Evolutionary conservation across 371 early-diverging fungal species (phyloP).

Genomic region (Rhizopus arrhizus): DNA sequence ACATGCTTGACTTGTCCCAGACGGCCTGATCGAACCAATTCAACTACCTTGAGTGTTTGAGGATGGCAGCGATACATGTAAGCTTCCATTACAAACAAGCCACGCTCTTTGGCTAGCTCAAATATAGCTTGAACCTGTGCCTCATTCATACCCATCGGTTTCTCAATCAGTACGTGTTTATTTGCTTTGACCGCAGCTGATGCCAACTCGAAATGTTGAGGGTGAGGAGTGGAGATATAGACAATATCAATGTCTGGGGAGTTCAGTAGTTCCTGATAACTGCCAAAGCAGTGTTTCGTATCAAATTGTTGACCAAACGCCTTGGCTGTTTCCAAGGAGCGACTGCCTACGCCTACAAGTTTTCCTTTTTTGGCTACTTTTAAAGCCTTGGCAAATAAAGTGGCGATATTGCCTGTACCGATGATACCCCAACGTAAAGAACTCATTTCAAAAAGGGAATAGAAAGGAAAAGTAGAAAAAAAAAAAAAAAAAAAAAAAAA

Average conservation of each 20-base stretch:
- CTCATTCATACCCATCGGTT: conserved; percentile 54
- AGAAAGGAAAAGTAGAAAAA: too few species aligned
- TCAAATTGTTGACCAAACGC: conserved; percentile 36
- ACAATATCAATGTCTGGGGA: conserved; percentile 49
- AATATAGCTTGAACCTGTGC: conserved; percentile 38
- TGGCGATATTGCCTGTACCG: conserved; percentile 55
- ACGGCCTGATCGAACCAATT: conserved; percentile 31
- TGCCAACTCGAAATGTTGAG: conserved; percentile 47
- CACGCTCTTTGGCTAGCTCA: conserved; percentile 30
- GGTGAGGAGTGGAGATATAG: conserved; percentile 52
- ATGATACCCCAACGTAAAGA: conserved; percentile 50
- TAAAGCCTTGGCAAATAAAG: conserved; percentile 46
- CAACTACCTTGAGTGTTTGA: conserved; percentile 38
- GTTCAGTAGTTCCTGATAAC: conserved; percentile 38
- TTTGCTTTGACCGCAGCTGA: conserved; percentile 32
- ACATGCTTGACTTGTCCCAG: conserved; percentile 47
- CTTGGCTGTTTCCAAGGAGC: conserved; percentile 34
- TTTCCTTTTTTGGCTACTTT: conserved; percentile 29
- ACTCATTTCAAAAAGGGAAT: not conserved
- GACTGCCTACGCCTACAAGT: conserved; percentile 50
- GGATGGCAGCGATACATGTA: conserved; percentile 59
- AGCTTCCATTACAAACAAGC: conserved; percentile 52
- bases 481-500: too few species aligned
- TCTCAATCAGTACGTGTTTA: conserved; percentile 56
- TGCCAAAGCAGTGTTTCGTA: conserved; percentile 28